phyloP scores from a whole-genome alignment of 2,329 filamentous ascomycete genomes.

The Fusarium bulbicola region DNA sequence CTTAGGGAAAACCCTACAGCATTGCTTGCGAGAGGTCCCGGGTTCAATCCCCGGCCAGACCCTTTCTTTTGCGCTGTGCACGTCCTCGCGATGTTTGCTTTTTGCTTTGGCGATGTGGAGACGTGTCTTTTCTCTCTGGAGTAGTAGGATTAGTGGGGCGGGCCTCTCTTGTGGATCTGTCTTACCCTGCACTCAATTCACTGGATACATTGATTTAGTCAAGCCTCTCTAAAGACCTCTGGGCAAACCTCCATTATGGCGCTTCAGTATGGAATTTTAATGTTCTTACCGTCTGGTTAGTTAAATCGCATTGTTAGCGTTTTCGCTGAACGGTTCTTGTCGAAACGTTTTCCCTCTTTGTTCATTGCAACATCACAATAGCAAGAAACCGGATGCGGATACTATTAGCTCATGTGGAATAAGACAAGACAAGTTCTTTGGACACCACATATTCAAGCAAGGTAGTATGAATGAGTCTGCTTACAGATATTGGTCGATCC shows the following conservation, averaged over 20 bases:
- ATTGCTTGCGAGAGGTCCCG: slow-evolving; percentile 55
- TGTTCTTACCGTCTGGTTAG: too few relatives aligned
- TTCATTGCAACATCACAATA: accelerated
- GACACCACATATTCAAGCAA: background rate
- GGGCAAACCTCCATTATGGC: background rate
- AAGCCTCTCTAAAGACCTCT: background rate
- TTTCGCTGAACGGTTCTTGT: background rate
- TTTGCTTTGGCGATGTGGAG: background rate
- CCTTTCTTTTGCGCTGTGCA: slow-evolving; percentile 40
- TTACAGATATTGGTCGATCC: background rate
- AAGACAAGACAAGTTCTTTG: accelerated
- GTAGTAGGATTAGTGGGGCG: background rate
- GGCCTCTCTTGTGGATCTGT: too few relatives aligned
- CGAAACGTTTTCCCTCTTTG: accelerated
- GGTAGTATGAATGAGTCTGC: accelerated
- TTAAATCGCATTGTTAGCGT: too few relatives aligned
- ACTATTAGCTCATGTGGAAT: background rate
- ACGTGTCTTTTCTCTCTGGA: background rate
- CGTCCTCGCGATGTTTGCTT: background rate
- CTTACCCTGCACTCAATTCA: background rate
- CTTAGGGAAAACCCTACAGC: slow-evolving; percentile 64
- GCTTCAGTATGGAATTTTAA: background rate
- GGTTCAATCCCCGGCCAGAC: slow-evolving; percentile 58
- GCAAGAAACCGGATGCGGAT: background rate
- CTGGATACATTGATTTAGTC: accelerated